Percentiles rank a stretch among this genome's conserved stretches.
These are phyloP conservation scores for Scleroderma citrinum DNA, from an alignment of 768 basidiomycete species.

Conservation along the genomic window DNA sequence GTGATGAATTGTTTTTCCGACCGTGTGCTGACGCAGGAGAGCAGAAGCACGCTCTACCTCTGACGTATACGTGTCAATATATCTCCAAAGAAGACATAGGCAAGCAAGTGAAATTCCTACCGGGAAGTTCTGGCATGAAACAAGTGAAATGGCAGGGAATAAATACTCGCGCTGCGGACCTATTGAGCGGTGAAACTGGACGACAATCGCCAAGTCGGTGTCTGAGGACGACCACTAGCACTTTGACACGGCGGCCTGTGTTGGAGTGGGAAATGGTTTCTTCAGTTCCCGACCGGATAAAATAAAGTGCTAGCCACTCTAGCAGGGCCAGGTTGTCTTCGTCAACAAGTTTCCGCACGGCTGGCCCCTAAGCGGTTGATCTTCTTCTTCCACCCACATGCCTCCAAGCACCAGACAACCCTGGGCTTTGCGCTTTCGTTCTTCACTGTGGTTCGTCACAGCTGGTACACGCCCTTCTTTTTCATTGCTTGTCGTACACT, in stretches of 20 bases:
- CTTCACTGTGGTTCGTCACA: slow-evolving; percentile 53
- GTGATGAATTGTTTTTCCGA: slow-evolving; percentile 45
- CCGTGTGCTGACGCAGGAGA: slow-evolving; percentile 46
- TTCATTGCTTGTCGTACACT: not conserved
- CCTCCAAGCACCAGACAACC: slow-evolving; percentile 19
- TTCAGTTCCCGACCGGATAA: no score
- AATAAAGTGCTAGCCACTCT: no score
- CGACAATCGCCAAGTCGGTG: no score
- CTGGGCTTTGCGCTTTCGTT: slow-evolving; percentile 49
- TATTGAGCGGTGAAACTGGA: no score
- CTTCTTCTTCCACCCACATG: slow-evolving; percentile 1
- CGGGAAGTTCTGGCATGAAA: slow-evolving; percentile 53
- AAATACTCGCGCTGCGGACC: not conserved
- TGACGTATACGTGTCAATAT: slow-evolving; percentile 17
- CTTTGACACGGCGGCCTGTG: no score
- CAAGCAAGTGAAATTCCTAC: slow-evolving; percentile 26
- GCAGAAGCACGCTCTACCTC: slow-evolving; percentile 68
- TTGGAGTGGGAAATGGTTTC: no score
- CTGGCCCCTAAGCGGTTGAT: no score
- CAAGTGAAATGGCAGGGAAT: no score
- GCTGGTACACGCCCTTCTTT: slow-evolving; percentile 24
- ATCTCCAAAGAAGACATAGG: no score
- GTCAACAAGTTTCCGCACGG: no score
- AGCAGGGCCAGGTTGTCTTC: no score
- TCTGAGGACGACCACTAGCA: no score